These are phyloP conservation scores for Puccinia polysora DNA, from an alignment of 1,284 basidiomycete genomes.

Conservation along the genomic window DNA sequence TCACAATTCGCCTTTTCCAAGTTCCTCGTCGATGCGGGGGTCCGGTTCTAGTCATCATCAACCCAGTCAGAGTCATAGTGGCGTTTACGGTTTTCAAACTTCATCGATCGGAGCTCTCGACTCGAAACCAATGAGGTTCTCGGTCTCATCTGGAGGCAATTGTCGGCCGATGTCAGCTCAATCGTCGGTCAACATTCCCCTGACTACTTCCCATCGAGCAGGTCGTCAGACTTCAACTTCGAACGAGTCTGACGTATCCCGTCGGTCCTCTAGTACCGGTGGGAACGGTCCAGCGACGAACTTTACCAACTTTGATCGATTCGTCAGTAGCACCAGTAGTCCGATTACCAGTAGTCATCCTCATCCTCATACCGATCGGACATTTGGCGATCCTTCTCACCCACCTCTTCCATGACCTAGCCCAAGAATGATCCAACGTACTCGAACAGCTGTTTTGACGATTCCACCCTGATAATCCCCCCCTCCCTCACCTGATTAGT, in stretches of 20 bases:
- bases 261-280: constrained; percentile 2
- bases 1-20: background rate
- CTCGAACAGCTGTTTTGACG: too few species aligned
- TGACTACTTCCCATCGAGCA: background rate
- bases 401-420: too few species aligned
- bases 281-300: background rate
- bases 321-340: background rate
- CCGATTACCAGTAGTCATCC: too few species aligned
- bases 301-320: background rate
- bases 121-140: background rate
- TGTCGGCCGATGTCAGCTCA: constrained; percentile 17
- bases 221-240: constrained; percentile 13
- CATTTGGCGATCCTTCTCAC: background rate
- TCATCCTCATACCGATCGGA: background rate
- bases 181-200: background rate
- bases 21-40: background rate
- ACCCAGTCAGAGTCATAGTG: constrained; percentile 41
- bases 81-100: constrained; percentile 28
- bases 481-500: too few species aligned
- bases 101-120: background rate
- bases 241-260: constrained; percentile 17
- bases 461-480: too few species aligned
- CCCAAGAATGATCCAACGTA: too few species aligned
- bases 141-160: background rate
- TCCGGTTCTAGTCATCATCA: constrained; percentile 9